Conservation (phyloP, 345 rosid species). For the Hypericum perforatum region DNA sequence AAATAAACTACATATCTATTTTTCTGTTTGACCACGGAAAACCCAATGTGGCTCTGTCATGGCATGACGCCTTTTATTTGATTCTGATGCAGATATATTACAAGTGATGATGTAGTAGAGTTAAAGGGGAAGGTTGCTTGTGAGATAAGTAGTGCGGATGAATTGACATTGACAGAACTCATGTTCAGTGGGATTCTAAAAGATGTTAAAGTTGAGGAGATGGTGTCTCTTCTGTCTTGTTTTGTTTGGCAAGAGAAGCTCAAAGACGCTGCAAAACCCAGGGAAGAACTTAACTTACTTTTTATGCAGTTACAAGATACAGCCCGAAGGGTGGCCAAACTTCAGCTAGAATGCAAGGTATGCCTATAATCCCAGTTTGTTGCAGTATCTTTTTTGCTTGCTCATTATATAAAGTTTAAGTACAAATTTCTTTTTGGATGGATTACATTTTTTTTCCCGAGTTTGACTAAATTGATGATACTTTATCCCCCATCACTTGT, state of each 20-base stretch:
- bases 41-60: neutral
- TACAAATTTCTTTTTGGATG: too few species aligned
- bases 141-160: slow-evolving; percentile 95
- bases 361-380: neutral
- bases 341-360: slow-evolving; percentile 97
- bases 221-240: slow-evolving; percentile 94
- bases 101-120: slow-evolving; percentile 67
- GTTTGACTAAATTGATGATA: too few species aligned
- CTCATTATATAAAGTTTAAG: neutral
- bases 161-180: slow-evolving; percentile 82
- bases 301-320: slow-evolving; percentile 84
- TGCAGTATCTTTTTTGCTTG: slow-evolving; percentile 1
- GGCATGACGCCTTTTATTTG: neutral
- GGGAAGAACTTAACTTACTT: slow-evolving; percentile 88
- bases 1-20: too few species aligned
- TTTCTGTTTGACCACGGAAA: too few species aligned
- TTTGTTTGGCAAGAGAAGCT: slow-evolving; percentile 96
- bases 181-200: slow-evolving; percentile 85
- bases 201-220: slow-evolving; percentile 77
- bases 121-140: slow-evolving; percentile 87
- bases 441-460: too few species aligned
- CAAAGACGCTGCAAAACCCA: slow-evolving; percentile 76
- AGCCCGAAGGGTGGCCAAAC: slow-evolving; percentile 75
- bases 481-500: too few species aligned
- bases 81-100: slow-evolving; percentile 41